A percentile compares a stretch with the other conserved stretches of the same genome.
Conservation (phyloP, 2,329 filamentous ascomycete species). For the Claviceps citrina region DNA sequence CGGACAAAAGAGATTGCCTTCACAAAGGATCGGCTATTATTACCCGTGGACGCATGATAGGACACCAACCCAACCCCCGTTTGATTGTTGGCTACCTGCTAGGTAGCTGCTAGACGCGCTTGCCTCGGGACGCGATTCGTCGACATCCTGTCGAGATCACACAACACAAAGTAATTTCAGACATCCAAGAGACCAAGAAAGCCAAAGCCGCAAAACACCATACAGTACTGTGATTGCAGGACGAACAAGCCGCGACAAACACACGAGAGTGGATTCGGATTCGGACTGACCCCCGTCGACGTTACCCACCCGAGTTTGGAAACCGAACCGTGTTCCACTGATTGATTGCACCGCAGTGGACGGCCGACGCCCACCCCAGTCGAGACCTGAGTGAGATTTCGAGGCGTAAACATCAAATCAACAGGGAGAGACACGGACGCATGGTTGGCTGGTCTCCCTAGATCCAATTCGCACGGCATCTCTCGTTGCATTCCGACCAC, state of each 20-base stretch:
- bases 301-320: constrained; percentile 2
- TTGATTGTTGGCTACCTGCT: not conserved
- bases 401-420: not conserved
- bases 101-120: not conserved
- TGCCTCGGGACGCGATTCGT: not conserved
- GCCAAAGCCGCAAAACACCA: not conserved
- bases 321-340: not conserved
- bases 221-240: not conserved
- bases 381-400: not conserved
- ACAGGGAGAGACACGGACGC: not conserved
- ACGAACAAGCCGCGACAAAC: not conserved
- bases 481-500: not conserved
- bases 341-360: constrained; percentile 2
- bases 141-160: not conserved
- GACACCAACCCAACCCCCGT: not conserved
- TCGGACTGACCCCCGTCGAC: constrained; percentile 1
- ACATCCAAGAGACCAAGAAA: not conserved
- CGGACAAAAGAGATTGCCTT: not conserved
- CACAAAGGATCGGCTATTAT: not conserved
- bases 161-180: not conserved
- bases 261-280: constrained; percentile 1
- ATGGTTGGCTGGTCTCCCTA: not conserved
- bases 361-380: not conserved
- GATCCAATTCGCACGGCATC: not conserved
- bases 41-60: not conserved